Evolutionary conservation across 371 early-diverging fungal genomes (phyloP), one percentile per base, ranked within the genome.

Genomic region (Rhizopus sp.): DNA sequence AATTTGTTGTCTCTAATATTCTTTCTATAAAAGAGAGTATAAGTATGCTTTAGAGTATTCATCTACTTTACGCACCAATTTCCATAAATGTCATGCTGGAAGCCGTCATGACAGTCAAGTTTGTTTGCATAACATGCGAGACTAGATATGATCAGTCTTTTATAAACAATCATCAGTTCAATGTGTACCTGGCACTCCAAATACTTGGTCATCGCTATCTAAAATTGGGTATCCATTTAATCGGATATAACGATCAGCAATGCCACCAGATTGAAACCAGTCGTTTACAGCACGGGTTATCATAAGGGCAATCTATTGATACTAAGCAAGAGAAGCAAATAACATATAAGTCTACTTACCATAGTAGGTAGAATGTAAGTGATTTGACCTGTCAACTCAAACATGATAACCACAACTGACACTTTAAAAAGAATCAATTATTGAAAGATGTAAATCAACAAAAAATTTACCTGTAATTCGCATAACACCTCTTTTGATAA

Each of bases 341-440:
- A 49, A 34, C 13, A 39, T 39, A n/a, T 17, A 40, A 23, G 23
- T 7, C n/a, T 3, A 32, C 61, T 57, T 75, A 93, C 82, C 95
- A 96, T 94, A 4, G 94, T 88, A 0, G 97, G 98, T 38, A 98
- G 77, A 49, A 95, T 90, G 60, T 93, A 95, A 33, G 89, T 89
- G 30, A 95, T 73, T 6, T 93, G 93, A 7, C 97, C 97, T 0
- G 99, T 98, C 42, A 98, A 73, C 67, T 98, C 99, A 68, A 97
- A 94, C 94, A 98, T 96, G 59, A 97, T 95, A 3, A 97, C 96
- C 0, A 92, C 93, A 16, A 93, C 86, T 29, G 92, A 86, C 3
- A 93, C 91, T 78, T 38, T 23, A 12, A n/a, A 46, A 10, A 9
- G 30, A 5, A 30, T 46, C 8, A 2, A 15, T 9, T 46, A 17